phyloP scores from a whole-genome alignment of 306 rosid genomes.

The Quercus mongolica region DNA sequence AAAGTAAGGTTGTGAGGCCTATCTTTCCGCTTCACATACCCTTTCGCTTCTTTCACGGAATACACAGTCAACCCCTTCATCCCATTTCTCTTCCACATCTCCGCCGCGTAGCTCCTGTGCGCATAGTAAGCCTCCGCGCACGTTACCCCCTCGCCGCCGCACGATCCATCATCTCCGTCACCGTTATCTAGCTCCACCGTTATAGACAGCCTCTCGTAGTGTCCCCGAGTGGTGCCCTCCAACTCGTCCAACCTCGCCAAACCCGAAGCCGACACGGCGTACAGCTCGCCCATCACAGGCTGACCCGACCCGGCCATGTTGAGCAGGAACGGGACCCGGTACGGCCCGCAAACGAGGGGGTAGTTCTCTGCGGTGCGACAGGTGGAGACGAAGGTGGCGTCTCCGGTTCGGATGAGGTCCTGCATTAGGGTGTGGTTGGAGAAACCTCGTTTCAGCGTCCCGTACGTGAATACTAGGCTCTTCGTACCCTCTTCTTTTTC shows the following conservation, averaged over 20 bases:
- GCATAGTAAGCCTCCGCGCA: conserved; percentile 70
- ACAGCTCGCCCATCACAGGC: conserved; percentile 59
- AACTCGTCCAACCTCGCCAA: conserved; percentile 53
- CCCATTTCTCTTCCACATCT: conserved; percentile 61
- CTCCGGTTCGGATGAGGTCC: conserved; percentile 57
- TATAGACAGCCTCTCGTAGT: conserved; percentile 62
- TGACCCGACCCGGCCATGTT: conserved; percentile 61
- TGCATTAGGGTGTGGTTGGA: conserved; percentile 64
- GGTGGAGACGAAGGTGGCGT: conserved; percentile 55
- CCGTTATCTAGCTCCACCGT: not conserved
- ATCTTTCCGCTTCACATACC: conserved; percentile 73
- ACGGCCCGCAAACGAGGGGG: conserved; percentile 80
- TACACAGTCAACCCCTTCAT: conserved; percentile 46
- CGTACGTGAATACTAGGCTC: conserved; percentile 61
- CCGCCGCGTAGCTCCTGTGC: conserved; percentile 58
- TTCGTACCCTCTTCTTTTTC: not conserved
- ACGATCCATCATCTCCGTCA: conserved; percentile 6
- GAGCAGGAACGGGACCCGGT: conserved; percentile 69
- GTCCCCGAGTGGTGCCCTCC: conserved; percentile 58
- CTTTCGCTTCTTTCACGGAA: conserved; percentile 51
- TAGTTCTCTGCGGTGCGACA: conserved; percentile 36
- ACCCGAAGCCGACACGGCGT: conserved; percentile 48
- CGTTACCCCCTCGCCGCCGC: conserved; percentile 16
- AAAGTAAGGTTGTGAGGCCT: conserved; percentile 72
- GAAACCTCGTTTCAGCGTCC: conserved; percentile 61